These are phyloP conservation scores for Myxozyma sirexii DNA, from an alignment of 805 yeast species.

Conservation along the genomic window DNA sequence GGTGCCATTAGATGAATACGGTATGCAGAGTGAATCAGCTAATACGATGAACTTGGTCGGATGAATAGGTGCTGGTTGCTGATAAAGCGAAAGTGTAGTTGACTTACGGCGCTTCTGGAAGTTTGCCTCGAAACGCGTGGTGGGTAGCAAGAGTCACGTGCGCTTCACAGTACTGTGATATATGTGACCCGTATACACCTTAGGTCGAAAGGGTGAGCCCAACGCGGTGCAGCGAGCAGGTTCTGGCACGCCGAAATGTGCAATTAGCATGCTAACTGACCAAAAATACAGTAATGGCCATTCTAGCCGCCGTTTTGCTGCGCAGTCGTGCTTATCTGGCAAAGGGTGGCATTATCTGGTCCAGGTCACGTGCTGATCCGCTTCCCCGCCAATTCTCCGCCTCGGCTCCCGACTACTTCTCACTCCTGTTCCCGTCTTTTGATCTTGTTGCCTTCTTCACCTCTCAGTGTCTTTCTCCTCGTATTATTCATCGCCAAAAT, in stretches of 20 bases:
- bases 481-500: conserved; percentile 41
- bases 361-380: conserved; percentile 1
- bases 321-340: not conserved
- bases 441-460: not conserved
- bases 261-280: too few relatives aligned
- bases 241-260: too few relatives aligned
- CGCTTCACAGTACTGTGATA: not conserved
- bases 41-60: too few relatives aligned
- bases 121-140: too few relatives aligned
- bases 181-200: too few relatives aligned
- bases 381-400: conserved; percentile 9
- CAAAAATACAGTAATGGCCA: too few relatives aligned
- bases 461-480: not conserved
- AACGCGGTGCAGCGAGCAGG: too few relatives aligned
- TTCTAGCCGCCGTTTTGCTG: too few relatives aligned
- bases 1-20: not conserved
- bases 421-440: not conserved
- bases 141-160: too few relatives aligned
- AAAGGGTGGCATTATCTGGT: not conserved
- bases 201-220: too few relatives aligned
- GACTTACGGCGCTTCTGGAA: too few relatives aligned
- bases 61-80: too few relatives aligned
- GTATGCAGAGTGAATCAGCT: not conserved
- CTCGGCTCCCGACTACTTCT: not conserved
- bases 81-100: not conserved